Conservation (phyloP, 2,329 filamentous ascomycete species). For the Setomelanomma holmii region DNA sequence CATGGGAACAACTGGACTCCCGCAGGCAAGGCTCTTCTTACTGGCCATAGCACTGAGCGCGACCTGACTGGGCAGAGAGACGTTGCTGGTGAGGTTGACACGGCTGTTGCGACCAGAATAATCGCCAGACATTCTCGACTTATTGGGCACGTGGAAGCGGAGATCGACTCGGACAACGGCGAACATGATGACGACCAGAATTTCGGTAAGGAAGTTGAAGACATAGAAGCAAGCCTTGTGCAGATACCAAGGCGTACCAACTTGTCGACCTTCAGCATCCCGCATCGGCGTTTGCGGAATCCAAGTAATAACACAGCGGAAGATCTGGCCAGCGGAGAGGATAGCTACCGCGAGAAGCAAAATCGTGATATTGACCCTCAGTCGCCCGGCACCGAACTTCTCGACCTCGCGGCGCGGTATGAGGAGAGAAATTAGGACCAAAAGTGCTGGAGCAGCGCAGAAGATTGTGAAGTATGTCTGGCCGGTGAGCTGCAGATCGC, state of each 20-base stretch:
- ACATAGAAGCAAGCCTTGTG: constrained; percentile 77
- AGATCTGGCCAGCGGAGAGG: constrained; percentile 73
- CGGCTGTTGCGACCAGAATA: constrained; percentile 30
- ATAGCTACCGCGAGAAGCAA: constrained; percentile 64
- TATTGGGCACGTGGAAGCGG: constrained; percentile 78
- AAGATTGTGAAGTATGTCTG: constrained; percentile 68
- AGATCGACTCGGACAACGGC: constrained; percentile 73
- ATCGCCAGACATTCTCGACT: constrained; percentile 59
- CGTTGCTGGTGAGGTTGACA: constrained; percentile 26
- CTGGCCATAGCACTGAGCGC: constrained; percentile 24
- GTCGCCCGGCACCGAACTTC: constrained; percentile 74
- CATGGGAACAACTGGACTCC: constrained; percentile 9
- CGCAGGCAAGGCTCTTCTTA: constrained; percentile 29
- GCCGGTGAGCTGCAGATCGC: constrained; percentile 70
- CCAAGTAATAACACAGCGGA: constrained; percentile 69
- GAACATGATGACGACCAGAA: constrained; percentile 73
- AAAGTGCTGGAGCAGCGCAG: constrained; percentile 70
- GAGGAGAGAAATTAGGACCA: constrained; percentile 59
- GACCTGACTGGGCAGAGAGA: constrained; percentile 17
- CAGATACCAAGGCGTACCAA: constrained; percentile 69
- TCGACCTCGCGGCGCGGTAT: constrained; percentile 51
- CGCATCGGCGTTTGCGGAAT: constrained; percentile 55
- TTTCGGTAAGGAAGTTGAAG: constrained; percentile 79
- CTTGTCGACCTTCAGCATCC: constrained; percentile 51
- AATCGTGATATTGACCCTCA: constrained; percentile 71